A percentile compares a stretch with the other conserved stretches of the same genome.
phyloP scores from a whole-genome alignment of 192 early-diverging fungal genomes.

The Phlyctochytrium bullatum region DNA sequence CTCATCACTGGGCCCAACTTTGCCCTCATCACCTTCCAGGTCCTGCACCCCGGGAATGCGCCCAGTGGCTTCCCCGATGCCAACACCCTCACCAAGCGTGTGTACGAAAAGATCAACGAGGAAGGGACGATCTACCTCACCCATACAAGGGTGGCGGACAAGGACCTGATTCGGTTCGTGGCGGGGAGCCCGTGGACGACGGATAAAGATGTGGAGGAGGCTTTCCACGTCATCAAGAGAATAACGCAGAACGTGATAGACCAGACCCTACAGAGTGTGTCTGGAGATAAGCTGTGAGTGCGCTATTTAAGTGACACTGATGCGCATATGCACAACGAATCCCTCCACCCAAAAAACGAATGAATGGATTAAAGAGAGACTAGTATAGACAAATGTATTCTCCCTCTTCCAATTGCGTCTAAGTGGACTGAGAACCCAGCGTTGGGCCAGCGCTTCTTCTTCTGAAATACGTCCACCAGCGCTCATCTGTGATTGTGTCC shows the following conservation, averaged over 20 bases:
- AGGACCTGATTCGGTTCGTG: constrained; percentile 20
- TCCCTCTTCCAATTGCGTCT: too few species aligned
- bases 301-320: too few species aligned
- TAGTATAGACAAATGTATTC: too few species aligned
- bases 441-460: constrained; percentile 5
- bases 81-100: constrained; percentile 18
- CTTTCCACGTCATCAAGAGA: constrained; percentile 9
- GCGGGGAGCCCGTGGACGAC: constrained; percentile 11
- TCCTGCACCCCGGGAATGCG: constrained; percentile 6
- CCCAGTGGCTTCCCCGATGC: background rate
- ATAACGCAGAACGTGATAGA: background rate
- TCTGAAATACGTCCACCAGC: background rate
- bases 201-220: constrained; percentile 10
- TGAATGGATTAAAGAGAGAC: too few species aligned
- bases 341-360: too few species aligned
- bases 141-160: constrained; percentile 5
- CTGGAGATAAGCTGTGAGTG: too few species aligned
- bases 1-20: constrained; percentile 19
- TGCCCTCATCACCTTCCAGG: constrained; percentile 19
- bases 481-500: background rate
- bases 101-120: constrained; percentile 14
- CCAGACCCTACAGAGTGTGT: too few species aligned
- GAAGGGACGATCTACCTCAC: constrained; percentile 19
- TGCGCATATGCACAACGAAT: too few species aligned
- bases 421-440: too few species aligned